Evolutionary conservation across 768 basidiomycete genomes (phyloP).

Genomic region (Lentinula raphanica): DNA sequence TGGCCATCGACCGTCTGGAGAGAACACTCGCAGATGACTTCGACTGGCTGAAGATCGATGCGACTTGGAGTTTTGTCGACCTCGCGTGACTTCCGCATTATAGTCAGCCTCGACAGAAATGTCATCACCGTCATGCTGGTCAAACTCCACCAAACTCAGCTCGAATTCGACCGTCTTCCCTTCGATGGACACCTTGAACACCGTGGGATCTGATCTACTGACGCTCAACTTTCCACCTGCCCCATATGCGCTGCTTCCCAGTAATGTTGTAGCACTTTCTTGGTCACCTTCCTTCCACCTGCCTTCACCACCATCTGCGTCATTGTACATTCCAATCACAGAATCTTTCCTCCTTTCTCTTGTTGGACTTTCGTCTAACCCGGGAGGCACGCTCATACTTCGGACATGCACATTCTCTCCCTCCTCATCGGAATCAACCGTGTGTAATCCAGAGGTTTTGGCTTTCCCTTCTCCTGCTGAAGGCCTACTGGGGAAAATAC

Average conservation of each 20-base stretch:
- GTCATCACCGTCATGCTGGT: slow-evolving; percentile 14
- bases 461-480: slow-evolving; percentile 20
- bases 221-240: slow-evolving; percentile 53
- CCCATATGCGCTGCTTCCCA: slow-evolving; percentile 28
- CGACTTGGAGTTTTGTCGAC: slow-evolving; percentile 12
- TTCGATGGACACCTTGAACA: slow-evolving; percentile 62
- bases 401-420: slow-evolving; percentile 24
- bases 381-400: slow-evolving; percentile 56
- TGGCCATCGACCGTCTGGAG: slow-evolving; percentile 14
- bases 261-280: background rate
- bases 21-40: slow-evolving; percentile 16
- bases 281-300: slow-evolving; percentile 9
- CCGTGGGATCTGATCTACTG: slow-evolving; percentile 53
- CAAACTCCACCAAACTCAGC: slow-evolving; percentile 53
- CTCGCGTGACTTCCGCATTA: slow-evolving; percentile 15
- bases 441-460: slow-evolving; percentile 13
- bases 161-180: slow-evolving; percentile 62
- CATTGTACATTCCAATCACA: background rate
- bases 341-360: slow-evolving; percentile 22
- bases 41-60: slow-evolving; percentile 14
- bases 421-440: slow-evolving; percentile 24
- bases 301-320: slow-evolving; percentile 5
- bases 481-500: background rate
- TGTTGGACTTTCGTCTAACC: slow-evolving; percentile 39
- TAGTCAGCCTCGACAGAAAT: slow-evolving; percentile 7